Conservation (phyloP, 2,329 filamentous ascomycete species). For the Polychaeton citri region DNA sequence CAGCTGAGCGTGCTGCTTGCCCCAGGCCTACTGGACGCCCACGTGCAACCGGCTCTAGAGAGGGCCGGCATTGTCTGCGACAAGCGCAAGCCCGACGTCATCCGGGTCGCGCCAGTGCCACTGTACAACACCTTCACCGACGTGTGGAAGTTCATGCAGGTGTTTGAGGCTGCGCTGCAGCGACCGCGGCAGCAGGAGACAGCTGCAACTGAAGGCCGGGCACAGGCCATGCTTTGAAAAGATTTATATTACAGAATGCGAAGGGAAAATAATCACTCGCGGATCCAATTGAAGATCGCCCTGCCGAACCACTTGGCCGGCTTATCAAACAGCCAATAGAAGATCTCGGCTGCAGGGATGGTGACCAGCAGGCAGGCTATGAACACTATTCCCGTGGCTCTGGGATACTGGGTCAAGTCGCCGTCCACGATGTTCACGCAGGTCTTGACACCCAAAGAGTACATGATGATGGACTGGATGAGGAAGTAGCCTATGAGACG, state of each 20-base stretch:
- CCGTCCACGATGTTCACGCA: constrained; percentile 24
- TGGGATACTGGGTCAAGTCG: constrained; percentile 4
- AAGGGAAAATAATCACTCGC: constrained; percentile 3
- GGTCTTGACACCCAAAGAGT: constrained; percentile 28
- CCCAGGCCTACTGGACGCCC: constrained; percentile 52
- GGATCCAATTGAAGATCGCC: constrained; percentile 9
- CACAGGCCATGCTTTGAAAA: background rate
- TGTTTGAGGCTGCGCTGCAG: constrained; percentile 34
- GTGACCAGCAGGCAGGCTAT: constrained; percentile 9
- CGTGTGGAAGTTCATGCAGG: constrained; percentile 46
- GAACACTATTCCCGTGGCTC: constrained; percentile 8
- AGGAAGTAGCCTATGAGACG: constrained; percentile 26
- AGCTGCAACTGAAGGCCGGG: background rate
- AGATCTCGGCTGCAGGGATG: constrained; percentile 6
- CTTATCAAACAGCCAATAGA: constrained; percentile 10
- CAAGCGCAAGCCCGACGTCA: constrained; percentile 73
- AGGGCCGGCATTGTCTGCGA: constrained; percentile 63
- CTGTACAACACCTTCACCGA: constrained; percentile 73
- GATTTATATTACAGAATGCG: background rate
- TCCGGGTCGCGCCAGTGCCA: constrained; percentile 70
- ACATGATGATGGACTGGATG: constrained; percentile 28
- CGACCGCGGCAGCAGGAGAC: background rate
- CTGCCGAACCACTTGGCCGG: constrained; percentile 8
- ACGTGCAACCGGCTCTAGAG: constrained; percentile 49
- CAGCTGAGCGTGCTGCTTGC: constrained; percentile 64